Conservation (phyloP, 208 protist genomes). For the Leishmania gerbilli region DNA sequence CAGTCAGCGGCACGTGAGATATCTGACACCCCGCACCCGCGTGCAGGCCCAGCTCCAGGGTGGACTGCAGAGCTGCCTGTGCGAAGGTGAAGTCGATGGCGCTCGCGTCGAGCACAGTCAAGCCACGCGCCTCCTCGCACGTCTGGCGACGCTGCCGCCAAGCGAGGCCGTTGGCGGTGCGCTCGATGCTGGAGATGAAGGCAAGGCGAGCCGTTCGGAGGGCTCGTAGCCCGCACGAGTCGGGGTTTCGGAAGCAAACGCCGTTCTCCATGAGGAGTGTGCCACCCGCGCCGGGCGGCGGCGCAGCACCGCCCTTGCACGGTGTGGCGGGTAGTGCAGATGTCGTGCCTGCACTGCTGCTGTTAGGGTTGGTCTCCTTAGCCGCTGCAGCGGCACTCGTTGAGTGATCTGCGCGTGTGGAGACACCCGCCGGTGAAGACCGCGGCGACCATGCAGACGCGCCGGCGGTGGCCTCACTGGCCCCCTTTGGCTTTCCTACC, state of each 20-base stretch:
- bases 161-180: conserved; percentile 31
- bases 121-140: conserved; percentile 38
- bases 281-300: conserved; percentile 4
- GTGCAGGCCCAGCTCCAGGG: conserved; percentile 56
- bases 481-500: conserved; percentile 7
- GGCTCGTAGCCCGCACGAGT: conserved; percentile 55
- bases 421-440: background rate
- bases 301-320: background rate
- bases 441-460: background rate
- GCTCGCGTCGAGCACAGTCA: conserved; percentile 69
- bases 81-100: conserved; percentile 74
- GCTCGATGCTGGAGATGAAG: conserved; percentile 59
- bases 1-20: conserved; percentile 57
- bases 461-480: background rate
- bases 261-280: conserved; percentile 68
- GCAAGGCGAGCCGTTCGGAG: conserved; percentile 65
- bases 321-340: background rate
- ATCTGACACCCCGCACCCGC: conserved; percentile 54
- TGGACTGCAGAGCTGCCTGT: conserved; percentile 58
- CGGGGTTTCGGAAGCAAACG: conserved; percentile 50
- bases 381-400: background rate
- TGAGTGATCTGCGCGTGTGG: background rate
- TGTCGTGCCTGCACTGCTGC: background rate
- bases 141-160: conserved; percentile 28
- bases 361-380: background rate